phyloP scores from a whole-genome alignment of 1,139 yeast genomes.

The Suhomyces kunorum region DNA sequence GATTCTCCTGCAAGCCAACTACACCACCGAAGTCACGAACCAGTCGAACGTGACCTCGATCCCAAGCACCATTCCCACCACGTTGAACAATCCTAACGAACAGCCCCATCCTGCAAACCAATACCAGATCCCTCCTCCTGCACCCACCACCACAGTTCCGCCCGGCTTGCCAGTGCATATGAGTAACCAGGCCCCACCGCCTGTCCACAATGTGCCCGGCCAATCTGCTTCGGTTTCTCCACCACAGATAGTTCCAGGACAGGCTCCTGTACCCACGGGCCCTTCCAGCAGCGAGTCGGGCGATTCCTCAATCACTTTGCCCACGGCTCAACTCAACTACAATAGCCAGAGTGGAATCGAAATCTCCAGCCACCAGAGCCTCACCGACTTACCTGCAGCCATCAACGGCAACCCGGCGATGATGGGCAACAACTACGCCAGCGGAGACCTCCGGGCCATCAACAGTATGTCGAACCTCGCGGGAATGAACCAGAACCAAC shows the following conservation, averaged over 20 bases:
- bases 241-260: not conserved
- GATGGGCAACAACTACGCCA: conserved; percentile 6
- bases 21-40: conserved; percentile 26
- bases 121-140: conserved; percentile 13
- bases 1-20: conserved; percentile 36
- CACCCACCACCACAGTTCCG: conserved; percentile 10
- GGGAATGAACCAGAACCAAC: conserved; percentile 17
- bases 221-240: conserved; percentile 1
- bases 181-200: conserved; percentile 1
- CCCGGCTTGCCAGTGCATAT: conserved; percentile 11
- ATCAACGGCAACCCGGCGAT: conserved; percentile 25
- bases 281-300: conserved; percentile 15
- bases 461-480: conserved; percentile 44
- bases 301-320: conserved; percentile 13
- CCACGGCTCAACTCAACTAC: conserved; percentile 8
- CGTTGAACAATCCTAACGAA: conserved; percentile 21
- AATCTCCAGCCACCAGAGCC: conserved; percentile 17
- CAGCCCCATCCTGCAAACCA: conserved; percentile 2
- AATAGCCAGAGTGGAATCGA: conserved; percentile 8
- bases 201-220: conserved; percentile 1
- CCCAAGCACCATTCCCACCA: conserved; percentile 39
- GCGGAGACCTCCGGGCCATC: conserved; percentile 32
- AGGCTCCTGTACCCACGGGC: not conserved
- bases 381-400: conserved; percentile 35
- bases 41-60: conserved; percentile 26